Conservation (phyloP, 441 rosid species). For the Dalechampia spathulata region DNA sequence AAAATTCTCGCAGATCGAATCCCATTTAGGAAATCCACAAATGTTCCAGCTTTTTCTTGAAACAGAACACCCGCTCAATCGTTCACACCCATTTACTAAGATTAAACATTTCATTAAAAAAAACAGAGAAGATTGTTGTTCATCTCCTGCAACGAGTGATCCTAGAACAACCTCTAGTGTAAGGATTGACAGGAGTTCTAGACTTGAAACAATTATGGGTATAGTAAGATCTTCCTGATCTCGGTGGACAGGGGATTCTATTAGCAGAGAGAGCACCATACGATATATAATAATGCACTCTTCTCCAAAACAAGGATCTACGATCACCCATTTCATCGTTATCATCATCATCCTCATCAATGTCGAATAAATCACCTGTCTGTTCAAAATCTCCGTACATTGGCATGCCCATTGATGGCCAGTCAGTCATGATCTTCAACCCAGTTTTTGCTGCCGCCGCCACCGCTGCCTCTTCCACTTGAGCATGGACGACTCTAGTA, state of each 20-base stretch:
- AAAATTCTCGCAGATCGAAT: too few species aligned
- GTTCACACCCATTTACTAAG: too few species aligned
- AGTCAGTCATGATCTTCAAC: constrained; percentile 34
- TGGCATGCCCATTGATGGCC: constrained; percentile 38
- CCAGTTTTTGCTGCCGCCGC: too few species aligned
- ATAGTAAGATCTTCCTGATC: constrained; percentile 90
- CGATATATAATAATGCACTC: constrained; percentile 63
- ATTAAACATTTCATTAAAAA: too few species aligned
- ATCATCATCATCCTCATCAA: constrained; percentile 20
- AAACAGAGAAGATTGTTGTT: background rate
- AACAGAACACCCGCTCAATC: too few species aligned
- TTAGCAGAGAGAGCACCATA: constrained; percentile 84
- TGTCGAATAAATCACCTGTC: background rate
- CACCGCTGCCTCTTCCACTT: constrained; percentile 26
- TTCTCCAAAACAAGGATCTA: constrained; percentile 64
- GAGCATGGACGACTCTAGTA: constrained; percentile 16
- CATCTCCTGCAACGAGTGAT: constrained; percentile 78
- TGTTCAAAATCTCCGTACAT: constrained; percentile 21
- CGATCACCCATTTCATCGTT: constrained; percentile 25
- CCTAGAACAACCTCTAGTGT: constrained; percentile 61
- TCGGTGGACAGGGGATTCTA: constrained; percentile 80
- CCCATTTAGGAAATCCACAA: too few species aligned
- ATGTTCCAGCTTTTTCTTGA: too few species aligned
- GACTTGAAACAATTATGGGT: constrained; percentile 67
- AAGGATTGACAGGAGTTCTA: constrained; percentile 65